Evolutionary conservation across 345 rosid species (phyloP), one percentile per base, ranked within the genome.

Genomic region (Eucalyptus cladocalyx): DNA sequence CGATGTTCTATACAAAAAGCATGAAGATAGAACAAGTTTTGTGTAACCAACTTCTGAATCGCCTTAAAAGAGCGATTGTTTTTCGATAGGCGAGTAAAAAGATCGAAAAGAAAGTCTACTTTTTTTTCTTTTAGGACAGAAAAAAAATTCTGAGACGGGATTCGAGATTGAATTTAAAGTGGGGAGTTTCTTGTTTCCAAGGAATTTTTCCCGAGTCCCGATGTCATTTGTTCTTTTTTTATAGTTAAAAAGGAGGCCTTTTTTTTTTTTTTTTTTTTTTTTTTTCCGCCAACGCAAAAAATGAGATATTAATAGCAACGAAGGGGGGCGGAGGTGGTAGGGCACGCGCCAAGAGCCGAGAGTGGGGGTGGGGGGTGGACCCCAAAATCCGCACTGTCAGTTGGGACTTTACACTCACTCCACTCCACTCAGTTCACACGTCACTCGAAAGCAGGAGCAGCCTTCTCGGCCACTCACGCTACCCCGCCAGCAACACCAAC

Each of bases 401-500:
- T 62, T 62, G 69, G 69, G 17, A 30, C 69, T 62, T 62, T 13
- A 30, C 34, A 30, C 69, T 62, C 69, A 62, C 69, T 62, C 34
- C 69, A 62, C 34, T 30, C 69, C 69, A 62, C 69, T 62, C 69
- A 62, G 69, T 62, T 62, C 69, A 28, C 69, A 62, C 69, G 88
- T 91, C 88, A 81, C 93, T 89, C 88, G 62, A 53, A n/a, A 86
- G 67, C 86, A 37, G 69, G 32, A 60, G 69, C 43, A 30, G 43
- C 30, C 62, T 86, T 92, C 88, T 90, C 58, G 87, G 89, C 90
- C 94, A 90, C 93, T 30, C 88, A 88, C 45, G 80, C 24, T 60
- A 80, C 43, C 18, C 80, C 16, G 16, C 69, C 69, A 62, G 17
- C 69, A 13, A 30, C 69, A 3, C 4, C 58, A 53, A 53, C 58